phyloP scores from a whole-genome alignment of 805 yeast species.

The Metschnikowia shivogae region DNA sequence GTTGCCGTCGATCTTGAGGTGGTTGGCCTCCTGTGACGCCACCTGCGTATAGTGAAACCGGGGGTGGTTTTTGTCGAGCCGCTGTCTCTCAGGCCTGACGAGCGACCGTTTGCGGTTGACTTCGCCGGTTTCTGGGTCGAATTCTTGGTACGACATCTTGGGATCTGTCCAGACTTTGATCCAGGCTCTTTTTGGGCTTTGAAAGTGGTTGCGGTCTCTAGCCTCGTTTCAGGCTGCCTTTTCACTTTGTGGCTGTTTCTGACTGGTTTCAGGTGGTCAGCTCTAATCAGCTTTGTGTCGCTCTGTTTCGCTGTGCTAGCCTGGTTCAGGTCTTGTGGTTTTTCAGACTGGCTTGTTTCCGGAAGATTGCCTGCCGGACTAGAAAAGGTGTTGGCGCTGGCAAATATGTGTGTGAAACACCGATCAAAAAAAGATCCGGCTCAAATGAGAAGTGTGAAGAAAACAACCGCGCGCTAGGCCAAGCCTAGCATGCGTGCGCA shows the following conservation, averaged over 20 bases:
- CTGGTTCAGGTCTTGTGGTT: no score
- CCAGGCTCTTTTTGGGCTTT: neutral
- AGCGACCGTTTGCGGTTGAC: constrained; percentile 60
- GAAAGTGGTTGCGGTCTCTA: neutral
- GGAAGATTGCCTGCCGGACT: no score
- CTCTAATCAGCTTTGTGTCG: no score
- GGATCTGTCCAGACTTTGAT: neutral
- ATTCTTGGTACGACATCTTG: constrained; percentile 28
- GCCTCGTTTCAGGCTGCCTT: neutral
- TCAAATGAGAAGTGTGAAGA: neutral
- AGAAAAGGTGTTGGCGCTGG: no score
- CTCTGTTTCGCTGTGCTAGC: no score
- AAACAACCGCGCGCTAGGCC: constrained; percentile 1
- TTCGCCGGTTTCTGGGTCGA: constrained; percentile 41
- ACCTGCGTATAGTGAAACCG: constrained; percentile 74
- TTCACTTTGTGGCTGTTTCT: no score
- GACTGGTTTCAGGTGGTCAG: no score
- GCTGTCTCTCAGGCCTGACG: constrained; percentile 79
- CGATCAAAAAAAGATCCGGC: neutral
- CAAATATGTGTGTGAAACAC: constrained; percentile 1
- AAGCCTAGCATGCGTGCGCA: no score
- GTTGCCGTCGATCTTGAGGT: constrained; percentile 59
- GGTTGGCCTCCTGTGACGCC: constrained; percentile 59
- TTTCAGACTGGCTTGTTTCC: no score
- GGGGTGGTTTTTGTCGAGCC: constrained; percentile 64